These are phyloP conservation scores for Sporothrix pseudoabietina DNA, from an alignment of 2,329 filamentous ascomycete species.

Conservation along the genomic window DNA sequence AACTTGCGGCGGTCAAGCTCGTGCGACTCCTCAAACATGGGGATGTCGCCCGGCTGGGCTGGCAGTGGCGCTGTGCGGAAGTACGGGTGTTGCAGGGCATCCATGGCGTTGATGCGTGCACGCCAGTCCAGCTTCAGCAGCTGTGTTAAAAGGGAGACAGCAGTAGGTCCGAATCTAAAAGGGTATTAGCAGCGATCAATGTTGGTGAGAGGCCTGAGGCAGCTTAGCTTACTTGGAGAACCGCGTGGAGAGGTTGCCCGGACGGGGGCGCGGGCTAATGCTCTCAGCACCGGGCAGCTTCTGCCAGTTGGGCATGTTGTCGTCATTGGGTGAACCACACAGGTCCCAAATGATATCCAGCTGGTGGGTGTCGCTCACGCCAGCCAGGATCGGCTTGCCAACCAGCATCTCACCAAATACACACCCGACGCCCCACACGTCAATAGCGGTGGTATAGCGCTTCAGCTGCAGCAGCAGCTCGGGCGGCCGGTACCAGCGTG, in stretches of 20 bases:
- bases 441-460: constrained; percentile 94
- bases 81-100: constrained; percentile 89
- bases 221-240: constrained; percentile 65
- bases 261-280: constrained; percentile 62
- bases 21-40: constrained; percentile 89
- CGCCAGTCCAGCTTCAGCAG: constrained; percentile 88
- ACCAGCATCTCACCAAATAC: constrained; percentile 98
- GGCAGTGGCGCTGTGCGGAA: constrained; percentile 80
- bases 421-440: constrained; percentile 98
- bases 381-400: constrained; percentile 87
- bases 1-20: constrained; percentile 94
- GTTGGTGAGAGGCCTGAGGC: not conserved
- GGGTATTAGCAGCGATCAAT: not conserved
- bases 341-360: constrained; percentile 92
- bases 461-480: constrained; percentile 87
- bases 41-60: constrained; percentile 81
- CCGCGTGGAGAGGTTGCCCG: constrained; percentile 67
- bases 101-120: constrained; percentile 85
- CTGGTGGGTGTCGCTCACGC: constrained; percentile 86
- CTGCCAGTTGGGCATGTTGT: constrained; percentile 91
- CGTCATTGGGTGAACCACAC: constrained; percentile 84
- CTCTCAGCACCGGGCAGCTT: constrained; percentile 78
- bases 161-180: constrained; percentile 64
- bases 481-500: constrained; percentile 93
- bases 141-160: constrained; percentile 77